Evolutionary conservation across 371 early-diverging fungal species (phyloP), one percentile per base, ranked within the genome.

Genomic region (Rhizopus delemar): DNA sequence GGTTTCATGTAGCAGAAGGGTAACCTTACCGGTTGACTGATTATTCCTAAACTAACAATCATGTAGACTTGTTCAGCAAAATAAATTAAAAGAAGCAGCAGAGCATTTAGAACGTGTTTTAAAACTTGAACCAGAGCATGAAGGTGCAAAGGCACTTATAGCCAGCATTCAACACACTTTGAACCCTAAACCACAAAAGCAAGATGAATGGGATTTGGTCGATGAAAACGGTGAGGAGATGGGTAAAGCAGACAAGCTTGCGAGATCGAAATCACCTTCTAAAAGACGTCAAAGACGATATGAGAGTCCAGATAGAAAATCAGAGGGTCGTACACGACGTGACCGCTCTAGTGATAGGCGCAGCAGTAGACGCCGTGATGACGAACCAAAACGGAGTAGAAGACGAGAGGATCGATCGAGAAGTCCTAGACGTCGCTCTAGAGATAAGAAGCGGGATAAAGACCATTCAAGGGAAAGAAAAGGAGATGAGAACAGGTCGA

Each of bases 1-100:
- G 75, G 77, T 76, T 63, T 46, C 78, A 73, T 53, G 73, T 73
- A 11, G 71, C 72, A 48, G 75, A 78, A 68, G 64, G 67, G 78
- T 78, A 75, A 28, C 11, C 22, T 9, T 16, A 15, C 13, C 22
- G 6, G 32, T 28, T 0, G 22, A 4, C 32, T 39, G 31, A 7
- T 38, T 36, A 1, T 56, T 12, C 29, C 11, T 0, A 45, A 29
- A 34, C 38, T 49, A 8, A 33, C 7, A 53, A 39, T 2, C 15
- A 48, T 32, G 9, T 4, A 28, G 78, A 8, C 61, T 74, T 48
- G 62, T 74, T 3, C 69, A 68, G 35, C 65, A 74, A 51, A 60
- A 59, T 28, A 67, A 68, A 31, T 48, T 57, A 12, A 13, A 53
- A 3, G 78, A 73, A 5, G 74, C 78, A 11, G 62, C 65, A 13